Percentiles rank a stretch among this genome's conserved stretches.
phyloP scores from a whole-genome alignment of 2,329 filamentous ascomycete genomes.

The Fusarium veterinarium region DNA sequence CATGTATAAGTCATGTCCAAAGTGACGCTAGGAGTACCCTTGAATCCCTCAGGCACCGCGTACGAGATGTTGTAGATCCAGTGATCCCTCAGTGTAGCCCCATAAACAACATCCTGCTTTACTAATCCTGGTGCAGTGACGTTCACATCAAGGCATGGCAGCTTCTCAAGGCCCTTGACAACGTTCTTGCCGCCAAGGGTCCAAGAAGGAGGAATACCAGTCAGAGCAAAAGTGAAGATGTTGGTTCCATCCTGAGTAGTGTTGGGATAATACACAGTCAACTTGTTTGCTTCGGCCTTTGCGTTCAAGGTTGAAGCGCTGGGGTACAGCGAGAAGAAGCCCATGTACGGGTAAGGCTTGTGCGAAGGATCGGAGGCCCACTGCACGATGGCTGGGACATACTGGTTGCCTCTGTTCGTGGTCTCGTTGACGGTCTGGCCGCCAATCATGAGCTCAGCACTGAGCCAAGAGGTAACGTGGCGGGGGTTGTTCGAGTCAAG shows the following conservation, averaged over 20 bases:
- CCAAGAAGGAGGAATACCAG: slow-evolving; percentile 17
- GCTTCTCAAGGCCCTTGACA: background rate
- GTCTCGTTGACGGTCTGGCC: slow-evolving; percentile 52
- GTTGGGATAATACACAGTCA: slow-evolving; percentile 18
- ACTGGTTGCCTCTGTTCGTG: slow-evolving; percentile 53
- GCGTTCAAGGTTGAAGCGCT: slow-evolving; percentile 6
- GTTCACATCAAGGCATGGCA: slow-evolving; percentile 11
- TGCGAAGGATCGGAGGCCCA: slow-evolving; percentile 9
- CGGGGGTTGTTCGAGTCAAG: slow-evolving; percentile 47
- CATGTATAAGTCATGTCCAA: slow-evolving; percentile 50
- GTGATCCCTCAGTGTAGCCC: slow-evolving; percentile 53
- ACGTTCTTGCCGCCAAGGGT: slow-evolving; percentile 15
- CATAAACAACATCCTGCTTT: slow-evolving; percentile 50
- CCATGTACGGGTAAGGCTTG: slow-evolving; percentile 12
- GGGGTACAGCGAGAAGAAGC: slow-evolving; percentile 13
- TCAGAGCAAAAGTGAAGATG: slow-evolving; percentile 13
- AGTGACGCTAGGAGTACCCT: slow-evolving; percentile 52
- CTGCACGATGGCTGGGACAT: slow-evolving; percentile 27
- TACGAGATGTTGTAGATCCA: slow-evolving; percentile 60
- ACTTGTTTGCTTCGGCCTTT: background rate
- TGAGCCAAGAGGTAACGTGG: slow-evolving; percentile 55
- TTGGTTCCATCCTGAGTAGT: slow-evolving; percentile 8
- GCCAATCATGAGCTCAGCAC: slow-evolving; percentile 57
- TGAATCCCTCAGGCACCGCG: slow-evolving; percentile 53
- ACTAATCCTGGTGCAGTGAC: slow-evolving; percentile 2